These are phyloP conservation scores for Jaminaea rosea DNA, from an alignment of 1,284 basidiomycete species.

Conservation along the genomic window DNA sequence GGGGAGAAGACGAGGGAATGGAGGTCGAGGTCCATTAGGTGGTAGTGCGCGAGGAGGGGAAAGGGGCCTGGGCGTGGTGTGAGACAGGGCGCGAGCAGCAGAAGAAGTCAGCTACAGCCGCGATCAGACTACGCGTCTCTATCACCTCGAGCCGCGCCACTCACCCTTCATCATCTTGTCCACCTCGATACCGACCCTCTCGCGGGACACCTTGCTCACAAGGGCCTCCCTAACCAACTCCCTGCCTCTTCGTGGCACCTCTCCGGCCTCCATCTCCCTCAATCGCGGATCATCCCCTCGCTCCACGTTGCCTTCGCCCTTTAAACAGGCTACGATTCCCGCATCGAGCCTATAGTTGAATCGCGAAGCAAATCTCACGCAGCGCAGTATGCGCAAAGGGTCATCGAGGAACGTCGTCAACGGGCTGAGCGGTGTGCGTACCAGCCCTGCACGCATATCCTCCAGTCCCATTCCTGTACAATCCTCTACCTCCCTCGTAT, in stretches of 20 bases:
- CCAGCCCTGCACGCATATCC: constrained; percentile 69
- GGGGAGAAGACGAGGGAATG: constrained; percentile 35
- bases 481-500: constrained; percentile 80
- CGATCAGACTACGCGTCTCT: not conserved
- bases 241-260: constrained; percentile 53
- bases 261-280: not conserved
- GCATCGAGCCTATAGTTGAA: constrained; percentile 74
- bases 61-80: constrained; percentile 20
- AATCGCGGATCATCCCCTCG: constrained; percentile 15
- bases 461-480: constrained; percentile 71
- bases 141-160: not conserved
- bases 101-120: not conserved
- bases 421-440: constrained; percentile 82
- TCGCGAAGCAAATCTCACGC: constrained; percentile 81
- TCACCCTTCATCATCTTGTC: constrained; percentile 45
- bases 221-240: constrained; percentile 51
- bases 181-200: constrained; percentile 46
- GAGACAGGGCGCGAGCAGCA: not conserved
- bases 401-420: constrained; percentile 86
- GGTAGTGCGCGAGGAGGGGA: constrained; percentile 27
- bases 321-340: constrained; percentile 53
- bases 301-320: constrained; percentile 4
- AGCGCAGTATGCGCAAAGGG: constrained; percentile 80
- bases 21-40: constrained; percentile 30
- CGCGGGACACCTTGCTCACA: constrained; percentile 38